Conservation (phyloP, 306 rosid genomes). For the Castanospermum australe region DNA sequence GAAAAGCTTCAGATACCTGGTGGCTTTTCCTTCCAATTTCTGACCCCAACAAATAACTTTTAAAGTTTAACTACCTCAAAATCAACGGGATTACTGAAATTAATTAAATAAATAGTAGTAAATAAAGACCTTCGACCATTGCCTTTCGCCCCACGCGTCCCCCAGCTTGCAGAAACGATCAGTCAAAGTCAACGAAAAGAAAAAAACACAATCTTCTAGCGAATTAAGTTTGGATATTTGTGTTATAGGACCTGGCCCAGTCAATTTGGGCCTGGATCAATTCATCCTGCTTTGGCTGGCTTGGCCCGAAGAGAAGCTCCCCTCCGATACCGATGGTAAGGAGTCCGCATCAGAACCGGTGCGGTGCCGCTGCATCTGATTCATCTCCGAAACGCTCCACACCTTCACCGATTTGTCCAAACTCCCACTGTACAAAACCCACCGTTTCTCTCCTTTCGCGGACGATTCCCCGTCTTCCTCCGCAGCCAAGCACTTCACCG, state of each 20-base stretch:
- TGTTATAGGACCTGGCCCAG: no score
- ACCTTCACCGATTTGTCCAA: slow-evolving; percentile 93
- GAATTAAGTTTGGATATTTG: no score
- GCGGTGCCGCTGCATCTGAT: slow-evolving; percentile 24
- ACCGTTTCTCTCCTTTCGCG: slow-evolving; percentile 34
- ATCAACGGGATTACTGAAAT: background rate
- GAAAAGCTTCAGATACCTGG: background rate
- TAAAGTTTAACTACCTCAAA: slow-evolving; percentile 19
- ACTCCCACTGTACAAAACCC: slow-evolving; percentile 87
- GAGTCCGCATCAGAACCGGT: slow-evolving; percentile 41
- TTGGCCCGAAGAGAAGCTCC: slow-evolving; percentile 58
- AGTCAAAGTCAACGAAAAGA: slow-evolving; percentile 13
- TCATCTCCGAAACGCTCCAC: slow-evolving; percentile 66
- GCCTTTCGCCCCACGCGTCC: no score
- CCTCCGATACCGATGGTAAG: slow-evolving; percentile 51
- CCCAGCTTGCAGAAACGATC: slow-evolving; percentile 10
- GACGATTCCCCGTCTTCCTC: slow-evolving; percentile 45
- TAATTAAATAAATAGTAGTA: no score
- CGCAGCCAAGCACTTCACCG: slow-evolving; percentile 85
- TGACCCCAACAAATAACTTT: background rate
- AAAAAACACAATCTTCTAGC: background rate
- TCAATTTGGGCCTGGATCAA: background rate
- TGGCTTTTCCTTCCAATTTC: background rate
- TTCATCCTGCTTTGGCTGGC: slow-evolving; percentile 23
- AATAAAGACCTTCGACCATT: background rate